These are phyloP conservation scores for Yarrowia sp. DNA, from an alignment of 805 yeast genomes.

Conservation along the genomic window DNA sequence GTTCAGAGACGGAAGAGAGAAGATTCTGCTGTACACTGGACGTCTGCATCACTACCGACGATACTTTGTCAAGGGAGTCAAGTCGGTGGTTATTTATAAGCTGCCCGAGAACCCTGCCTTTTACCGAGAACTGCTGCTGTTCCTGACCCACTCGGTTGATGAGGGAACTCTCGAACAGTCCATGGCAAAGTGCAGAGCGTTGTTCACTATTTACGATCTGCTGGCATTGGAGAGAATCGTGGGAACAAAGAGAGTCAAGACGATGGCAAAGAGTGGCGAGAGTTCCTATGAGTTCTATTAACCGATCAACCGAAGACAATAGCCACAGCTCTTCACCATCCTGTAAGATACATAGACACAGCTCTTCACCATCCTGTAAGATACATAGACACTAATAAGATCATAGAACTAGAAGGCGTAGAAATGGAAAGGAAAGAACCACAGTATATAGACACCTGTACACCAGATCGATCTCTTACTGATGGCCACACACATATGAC, in stretches of 20 bases:
- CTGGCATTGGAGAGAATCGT: constrained; percentile 81
- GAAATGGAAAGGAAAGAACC: too few relatives aligned
- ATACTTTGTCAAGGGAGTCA: constrained; percentile 83
- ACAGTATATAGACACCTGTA: too few relatives aligned
- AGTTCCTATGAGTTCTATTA: constrained; percentile 16
- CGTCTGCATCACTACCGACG: constrained; percentile 92
- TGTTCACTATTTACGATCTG: constrained; percentile 83
- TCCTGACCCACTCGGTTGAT: constrained; percentile 65
- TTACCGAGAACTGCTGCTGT: constrained; percentile 71
- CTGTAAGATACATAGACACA: constrained; percentile 2
- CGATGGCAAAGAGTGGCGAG: constrained; percentile 16
- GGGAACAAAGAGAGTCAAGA: constrained; percentile 68
- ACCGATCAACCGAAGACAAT: background rate
- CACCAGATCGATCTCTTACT: too few relatives aligned
- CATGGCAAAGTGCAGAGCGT: constrained; percentile 60
- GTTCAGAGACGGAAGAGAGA: constrained; percentile 67
- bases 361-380: too few relatives aligned
- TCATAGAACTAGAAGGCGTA: too few relatives aligned
- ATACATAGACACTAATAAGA: constrained; percentile 12
- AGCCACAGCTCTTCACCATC: too few relatives aligned
- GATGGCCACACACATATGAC: too few relatives aligned
- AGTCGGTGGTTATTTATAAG: constrained; percentile 79
- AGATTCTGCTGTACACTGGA: constrained; percentile 87
- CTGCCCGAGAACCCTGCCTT: constrained; percentile 85
- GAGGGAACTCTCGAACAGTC: constrained; percentile 62